Evolutionary conservation across 78 protist genomes (phyloP).

Genomic region (Fonticula alba): DNA sequence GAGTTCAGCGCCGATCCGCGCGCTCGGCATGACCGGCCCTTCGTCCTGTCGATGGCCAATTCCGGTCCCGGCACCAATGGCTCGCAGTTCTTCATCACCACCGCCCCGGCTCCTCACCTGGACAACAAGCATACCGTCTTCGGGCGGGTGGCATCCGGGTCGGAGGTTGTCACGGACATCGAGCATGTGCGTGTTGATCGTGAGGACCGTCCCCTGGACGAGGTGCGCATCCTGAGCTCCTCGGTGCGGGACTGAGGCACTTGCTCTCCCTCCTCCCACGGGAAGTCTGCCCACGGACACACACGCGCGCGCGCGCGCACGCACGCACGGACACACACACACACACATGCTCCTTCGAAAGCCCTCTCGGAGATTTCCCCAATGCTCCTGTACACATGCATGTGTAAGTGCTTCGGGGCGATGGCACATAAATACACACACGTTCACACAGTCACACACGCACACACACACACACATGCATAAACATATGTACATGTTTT

Average conservation of each 20-base stretch:
- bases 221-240: conserved; percentile 4
- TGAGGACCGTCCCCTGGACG: conserved; percentile 16
- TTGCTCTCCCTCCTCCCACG: no score
- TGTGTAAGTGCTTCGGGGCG: no score
- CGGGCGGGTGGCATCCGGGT: conserved; percentile 72
- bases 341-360: no score
- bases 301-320: no score
- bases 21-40: conserved; percentile 63
- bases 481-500: no score
- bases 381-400: no score
- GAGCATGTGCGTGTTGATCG: conserved; percentile 36
- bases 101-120: conserved; percentile 46
- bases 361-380: no score
- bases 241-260: not conserved
- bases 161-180: conserved; percentile 56
- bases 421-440: no score
- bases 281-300: no score
- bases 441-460: no score
- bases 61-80: conserved; percentile 84
- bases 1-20: conserved; percentile 59
- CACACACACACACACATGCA: no score
- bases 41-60: conserved; percentile 72
- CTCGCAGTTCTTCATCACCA: conserved; percentile 80
- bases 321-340: no score
- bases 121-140: conserved; percentile 91